Conservation (phyloP, 176 grass and related monocot species). For the Bromus sterilis region DNA sequence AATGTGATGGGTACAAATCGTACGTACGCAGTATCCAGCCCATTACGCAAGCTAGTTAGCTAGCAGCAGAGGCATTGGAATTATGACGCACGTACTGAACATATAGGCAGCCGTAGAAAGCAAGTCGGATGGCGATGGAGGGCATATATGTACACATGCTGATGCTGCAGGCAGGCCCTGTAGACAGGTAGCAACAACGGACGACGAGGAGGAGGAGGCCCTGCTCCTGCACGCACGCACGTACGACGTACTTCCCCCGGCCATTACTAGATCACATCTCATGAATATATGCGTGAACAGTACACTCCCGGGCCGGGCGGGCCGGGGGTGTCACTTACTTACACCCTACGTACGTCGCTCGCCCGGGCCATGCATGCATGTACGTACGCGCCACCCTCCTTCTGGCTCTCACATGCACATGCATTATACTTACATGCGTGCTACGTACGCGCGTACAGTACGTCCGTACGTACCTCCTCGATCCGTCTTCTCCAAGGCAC, state of each 20-base stretch:
- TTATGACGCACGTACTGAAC: background rate
- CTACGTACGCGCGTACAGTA: background rate
- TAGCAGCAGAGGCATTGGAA: background rate
- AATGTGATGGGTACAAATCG: background rate
- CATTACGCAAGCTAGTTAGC: background rate
- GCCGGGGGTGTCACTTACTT: conserved; percentile 27
- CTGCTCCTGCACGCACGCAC: background rate
- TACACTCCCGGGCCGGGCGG: background rate
- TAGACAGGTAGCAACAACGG: background rate
- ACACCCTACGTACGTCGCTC: background rate
- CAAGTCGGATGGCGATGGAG: background rate
- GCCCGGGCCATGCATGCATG: background rate
- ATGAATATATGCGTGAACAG: conserved; percentile 18
- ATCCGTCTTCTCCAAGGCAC: conserved; percentile 27
- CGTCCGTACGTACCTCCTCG: background rate
- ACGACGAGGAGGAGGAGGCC: background rate
- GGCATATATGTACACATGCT: background rate
- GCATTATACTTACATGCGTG: background rate
- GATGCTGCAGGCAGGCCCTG: background rate
- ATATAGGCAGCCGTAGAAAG: background rate
- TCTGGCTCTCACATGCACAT: background rate
- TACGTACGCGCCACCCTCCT: background rate
- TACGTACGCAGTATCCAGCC: background rate
- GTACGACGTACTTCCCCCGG: conserved; percentile 4
- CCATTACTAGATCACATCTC: conserved; percentile 35